phyloP scores from a whole-genome alignment of 1,284 basidiomycete species.

The Thecaphora thlaspeos region DNA sequence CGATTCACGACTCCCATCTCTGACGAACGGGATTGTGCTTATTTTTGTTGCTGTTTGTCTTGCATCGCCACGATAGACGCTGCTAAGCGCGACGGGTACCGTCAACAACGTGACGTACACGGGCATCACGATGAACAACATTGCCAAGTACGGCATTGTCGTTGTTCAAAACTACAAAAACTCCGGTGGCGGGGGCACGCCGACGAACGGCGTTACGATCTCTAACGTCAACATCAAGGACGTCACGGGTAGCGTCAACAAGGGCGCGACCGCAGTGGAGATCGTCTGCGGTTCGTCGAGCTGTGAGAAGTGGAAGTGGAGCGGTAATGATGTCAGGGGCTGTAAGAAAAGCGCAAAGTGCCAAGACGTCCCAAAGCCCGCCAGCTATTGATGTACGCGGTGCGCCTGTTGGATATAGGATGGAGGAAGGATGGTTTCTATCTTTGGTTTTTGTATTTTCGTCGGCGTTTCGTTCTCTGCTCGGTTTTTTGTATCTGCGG shows the following conservation, averaged over 20 bases:
- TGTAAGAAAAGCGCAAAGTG: constrained; percentile 10
- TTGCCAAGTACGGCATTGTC: constrained; percentile 19
- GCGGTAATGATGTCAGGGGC: constrained; percentile 7
- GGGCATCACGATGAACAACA: constrained; percentile 12
- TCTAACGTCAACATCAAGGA: constrained; percentile 16
- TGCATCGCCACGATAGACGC: no score
- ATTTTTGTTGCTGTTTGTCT: no score
- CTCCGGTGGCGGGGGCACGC: constrained; percentile 10
- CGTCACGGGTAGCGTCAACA: constrained; percentile 13
- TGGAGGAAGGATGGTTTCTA: no score
- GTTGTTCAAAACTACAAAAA: constrained; percentile 29
- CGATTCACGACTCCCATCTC: no score
- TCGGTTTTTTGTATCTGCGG: no score
- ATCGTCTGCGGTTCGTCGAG: constrained; percentile 16
- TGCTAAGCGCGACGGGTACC: constrained; percentile 21
- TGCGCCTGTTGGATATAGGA: no score
- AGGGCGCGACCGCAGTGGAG: constrained; percentile 7
- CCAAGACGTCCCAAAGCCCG: constrained; percentile 7
- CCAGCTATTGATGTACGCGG: no score
- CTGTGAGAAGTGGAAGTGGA: constrained; percentile 17
- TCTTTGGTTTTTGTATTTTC: no score
- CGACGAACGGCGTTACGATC: constrained; percentile 21
- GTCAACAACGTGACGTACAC: constrained; percentile 25
- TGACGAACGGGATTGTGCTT: no score
- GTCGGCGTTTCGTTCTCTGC: no score